phyloP scores from a whole-genome alignment of 2,329 filamentous ascomycete species.

The Alternaria gaisen region DNA sequence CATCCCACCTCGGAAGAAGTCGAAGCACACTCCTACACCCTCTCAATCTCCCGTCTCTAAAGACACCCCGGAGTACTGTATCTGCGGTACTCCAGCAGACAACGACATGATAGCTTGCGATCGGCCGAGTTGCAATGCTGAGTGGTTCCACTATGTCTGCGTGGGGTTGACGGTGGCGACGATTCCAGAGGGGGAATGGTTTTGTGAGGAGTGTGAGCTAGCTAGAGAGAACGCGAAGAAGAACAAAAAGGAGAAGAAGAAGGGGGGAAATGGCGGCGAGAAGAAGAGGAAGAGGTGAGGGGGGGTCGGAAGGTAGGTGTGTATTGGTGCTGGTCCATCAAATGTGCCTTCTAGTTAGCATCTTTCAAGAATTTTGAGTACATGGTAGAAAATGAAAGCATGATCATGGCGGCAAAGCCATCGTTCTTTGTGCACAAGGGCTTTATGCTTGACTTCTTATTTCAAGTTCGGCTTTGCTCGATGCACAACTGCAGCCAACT shows the following conservation, averaged over 20 bases:
- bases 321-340: neutral
- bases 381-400: neutral
- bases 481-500: neutral
- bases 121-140: neutral
- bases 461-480: neutral
- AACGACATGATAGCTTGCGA: slow-evolving; percentile 12
- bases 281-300: neutral
- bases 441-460: neutral
- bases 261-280: neutral
- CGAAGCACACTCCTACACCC: no score
- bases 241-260: neutral
- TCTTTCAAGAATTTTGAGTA: neutral
- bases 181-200: slow-evolving; percentile 5
- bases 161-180: slow-evolving; percentile 7
- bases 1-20: neutral
- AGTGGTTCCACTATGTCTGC: slow-evolving; percentile 14
- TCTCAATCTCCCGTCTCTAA: neutral
- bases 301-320: neutral
- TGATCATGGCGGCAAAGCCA: neutral
- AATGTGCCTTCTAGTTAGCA: neutral
- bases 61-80: neutral
- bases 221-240: neutral
- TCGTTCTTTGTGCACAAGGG: neutral
- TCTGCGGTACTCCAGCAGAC: neutral
- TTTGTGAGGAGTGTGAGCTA: slow-evolving; percentile 7